Evolutionary conservation across 2,329 filamentous ascomycete genomes (phyloP).

Genomic region (Pestalotiopsis sp.): DNA sequence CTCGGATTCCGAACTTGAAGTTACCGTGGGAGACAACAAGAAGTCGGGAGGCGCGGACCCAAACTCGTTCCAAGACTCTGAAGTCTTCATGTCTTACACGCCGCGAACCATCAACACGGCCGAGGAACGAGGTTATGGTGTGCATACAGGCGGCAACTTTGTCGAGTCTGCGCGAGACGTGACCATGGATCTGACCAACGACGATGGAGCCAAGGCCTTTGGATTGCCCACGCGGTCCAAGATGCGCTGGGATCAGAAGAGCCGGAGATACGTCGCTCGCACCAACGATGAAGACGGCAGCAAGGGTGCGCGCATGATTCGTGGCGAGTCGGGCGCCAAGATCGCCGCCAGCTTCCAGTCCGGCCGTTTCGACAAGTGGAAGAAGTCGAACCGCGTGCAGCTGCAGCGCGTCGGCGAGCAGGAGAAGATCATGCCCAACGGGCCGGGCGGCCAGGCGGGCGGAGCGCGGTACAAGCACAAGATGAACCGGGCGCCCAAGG

Average conservation of each 20-base stretch:
- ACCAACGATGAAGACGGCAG: constrained; percentile 95
- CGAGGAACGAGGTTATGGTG: constrained; percentile 91
- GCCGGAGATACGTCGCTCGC: constrained; percentile 89
- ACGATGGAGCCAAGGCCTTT: constrained; percentile 81
- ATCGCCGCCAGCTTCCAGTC: constrained; percentile 93
- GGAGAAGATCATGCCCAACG: constrained; percentile 55
- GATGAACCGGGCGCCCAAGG: constrained; percentile 85
- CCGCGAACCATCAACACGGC: constrained; percentile 79
- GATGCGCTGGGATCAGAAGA: constrained; percentile 97
- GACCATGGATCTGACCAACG: constrained; percentile 90
- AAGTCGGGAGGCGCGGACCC: constrained; percentile 50
- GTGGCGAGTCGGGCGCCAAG: constrained; percentile 91
- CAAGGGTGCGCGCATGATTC: constrained; percentile 71
- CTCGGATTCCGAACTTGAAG: constrained; percentile 60
- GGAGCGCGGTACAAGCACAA: constrained; percentile 80
- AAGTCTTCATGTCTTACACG: constrained; percentile 96
- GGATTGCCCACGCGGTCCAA: constrained; percentile 73
- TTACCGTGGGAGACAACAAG: constrained; percentile 67
- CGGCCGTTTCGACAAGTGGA: constrained; percentile 93
- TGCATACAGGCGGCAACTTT: constrained; percentile 86
- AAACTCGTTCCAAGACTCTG: constrained; percentile 77
- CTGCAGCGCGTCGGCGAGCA: constrained; percentile 82
- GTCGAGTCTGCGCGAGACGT: constrained; percentile 83
- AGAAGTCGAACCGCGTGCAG: constrained; percentile 79
- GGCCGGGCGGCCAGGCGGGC: constrained; percentile 32